Evolutionary conservation across 2,329 filamentous ascomycete species (phyloP), one percentile per base, ranked within the genome.

Genomic region (Cytospora piceae): DNA sequence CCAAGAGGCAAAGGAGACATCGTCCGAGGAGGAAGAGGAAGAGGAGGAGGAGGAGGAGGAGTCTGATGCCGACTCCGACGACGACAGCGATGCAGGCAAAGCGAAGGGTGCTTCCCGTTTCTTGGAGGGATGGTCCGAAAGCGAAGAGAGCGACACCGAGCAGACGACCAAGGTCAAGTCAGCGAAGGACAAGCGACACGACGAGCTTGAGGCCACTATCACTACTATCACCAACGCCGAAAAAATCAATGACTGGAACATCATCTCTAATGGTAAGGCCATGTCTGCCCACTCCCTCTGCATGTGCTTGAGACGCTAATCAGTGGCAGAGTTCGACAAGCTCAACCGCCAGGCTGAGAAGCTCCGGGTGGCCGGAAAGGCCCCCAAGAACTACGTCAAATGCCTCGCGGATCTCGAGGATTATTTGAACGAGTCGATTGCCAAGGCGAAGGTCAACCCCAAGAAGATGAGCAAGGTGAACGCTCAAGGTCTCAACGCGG

Each of bases 381-480:
- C 88, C 46, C 95, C 95, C 65, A 97, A 96, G 84, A 80, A 90
- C 69, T 99, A 97, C 81, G 89, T 99, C 80, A 94, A 95, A 82
- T 90, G 91, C 71, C 87, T 98, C 71, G 91, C 94, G 73, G 94
- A 99, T 76, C 85, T 99, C 70, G 95, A 99, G 81, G 94, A 96
- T 73, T 88, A 91, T 76, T 91, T 97, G 85, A 94, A 94, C 76
- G 96, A 99, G 83, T 90, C 94, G 29, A 87, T 96, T 70, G 88
- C 93, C 73, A 97, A 97, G 86, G 92, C 96, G 77, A 99, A 99
- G 84, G 91, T 96, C 72, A 91, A 92, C 2, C 88, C 90, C 69
- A 97, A 97, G 88, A 98, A 97, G 86, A 97, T 98, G 94, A 99
- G 97, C 82, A 93, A 94, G 69, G 95, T 90, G 75, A 96, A 94